A percentile compares a stretch with the other conserved stretches of the same genome.
phyloP scores from a whole-genome alignment of 2,329 filamentous ascomycete species.

The Penicillium sumatraense region DNA sequence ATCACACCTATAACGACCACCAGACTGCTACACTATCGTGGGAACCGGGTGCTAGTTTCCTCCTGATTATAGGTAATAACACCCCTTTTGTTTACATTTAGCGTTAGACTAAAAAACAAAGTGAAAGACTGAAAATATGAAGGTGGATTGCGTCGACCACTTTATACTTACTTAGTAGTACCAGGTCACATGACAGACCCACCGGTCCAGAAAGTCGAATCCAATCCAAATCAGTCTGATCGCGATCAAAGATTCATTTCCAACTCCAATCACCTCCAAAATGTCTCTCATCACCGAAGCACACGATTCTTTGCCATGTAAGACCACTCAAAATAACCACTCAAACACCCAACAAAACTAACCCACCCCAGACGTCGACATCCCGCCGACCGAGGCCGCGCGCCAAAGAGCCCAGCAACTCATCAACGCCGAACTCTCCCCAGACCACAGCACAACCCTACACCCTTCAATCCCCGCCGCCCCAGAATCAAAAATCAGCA shows the following conservation, averaged over 20 bases:
- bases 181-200: constrained; percentile 9
- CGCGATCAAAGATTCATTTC: constrained; percentile 1
- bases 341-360: constrained; percentile 18
- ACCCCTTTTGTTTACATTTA: no score
- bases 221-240: neutral
- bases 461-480: constrained; percentile 64
- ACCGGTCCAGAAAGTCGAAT: no score
- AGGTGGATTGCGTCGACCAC: neutral
- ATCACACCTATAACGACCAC: no score
- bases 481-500: constrained; percentile 63
- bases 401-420: constrained; percentile 71
- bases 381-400: constrained; percentile 64
- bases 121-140: neutral
- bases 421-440: constrained; percentile 68
- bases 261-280: constrained; percentile 23
- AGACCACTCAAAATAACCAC: constrained; percentile 30
- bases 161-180: neutral
- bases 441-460: constrained; percentile 53
- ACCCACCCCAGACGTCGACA: constrained; percentile 73
- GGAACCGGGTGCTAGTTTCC: no score
- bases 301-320: constrained; percentile 83
- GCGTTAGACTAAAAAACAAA: no score
- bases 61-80: no score
- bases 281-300: constrained; percentile 72
- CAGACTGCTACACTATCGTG: no score